Conservation (phyloP, 2,329 filamentous ascomycete genomes). For the Xylariaceae sp. region DNA sequence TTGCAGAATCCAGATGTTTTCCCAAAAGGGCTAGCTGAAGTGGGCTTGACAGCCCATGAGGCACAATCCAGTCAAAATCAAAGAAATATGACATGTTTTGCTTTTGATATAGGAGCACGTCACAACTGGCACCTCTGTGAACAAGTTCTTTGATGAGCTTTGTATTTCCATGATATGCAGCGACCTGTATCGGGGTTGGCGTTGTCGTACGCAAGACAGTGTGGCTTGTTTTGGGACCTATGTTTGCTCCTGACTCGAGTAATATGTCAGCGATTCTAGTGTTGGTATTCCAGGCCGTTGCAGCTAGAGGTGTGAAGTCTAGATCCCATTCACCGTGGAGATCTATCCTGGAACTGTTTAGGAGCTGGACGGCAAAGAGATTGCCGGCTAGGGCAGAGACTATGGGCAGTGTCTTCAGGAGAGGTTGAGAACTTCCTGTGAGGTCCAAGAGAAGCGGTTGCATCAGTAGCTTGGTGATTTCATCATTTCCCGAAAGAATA, state of each 20-base stretch:
- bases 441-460: background rate
- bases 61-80: background rate
- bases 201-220: background rate
- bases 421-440: background rate
- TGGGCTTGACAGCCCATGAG: background rate
- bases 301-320: background rate
- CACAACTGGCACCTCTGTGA: background rate
- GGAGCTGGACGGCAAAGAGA: background rate
- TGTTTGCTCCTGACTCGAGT: background rate
- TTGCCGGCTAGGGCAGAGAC: background rate
- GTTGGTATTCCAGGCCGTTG: constrained; percentile 9
- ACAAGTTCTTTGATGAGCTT: background rate
- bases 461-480: background rate
- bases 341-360: background rate
- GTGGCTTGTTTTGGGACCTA: background rate
- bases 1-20: background rate
- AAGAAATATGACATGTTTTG: background rate
- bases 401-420: background rate
- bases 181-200: constrained; percentile 2
- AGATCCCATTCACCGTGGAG: background rate
- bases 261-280: background rate
- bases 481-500: background rate
- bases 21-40: background rate
- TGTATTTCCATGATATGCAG: constrained; percentile 4
- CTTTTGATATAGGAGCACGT: background rate